Conservation (phyloP, 768 basidiomycete species). For the Pleurotus djamor region DNA sequence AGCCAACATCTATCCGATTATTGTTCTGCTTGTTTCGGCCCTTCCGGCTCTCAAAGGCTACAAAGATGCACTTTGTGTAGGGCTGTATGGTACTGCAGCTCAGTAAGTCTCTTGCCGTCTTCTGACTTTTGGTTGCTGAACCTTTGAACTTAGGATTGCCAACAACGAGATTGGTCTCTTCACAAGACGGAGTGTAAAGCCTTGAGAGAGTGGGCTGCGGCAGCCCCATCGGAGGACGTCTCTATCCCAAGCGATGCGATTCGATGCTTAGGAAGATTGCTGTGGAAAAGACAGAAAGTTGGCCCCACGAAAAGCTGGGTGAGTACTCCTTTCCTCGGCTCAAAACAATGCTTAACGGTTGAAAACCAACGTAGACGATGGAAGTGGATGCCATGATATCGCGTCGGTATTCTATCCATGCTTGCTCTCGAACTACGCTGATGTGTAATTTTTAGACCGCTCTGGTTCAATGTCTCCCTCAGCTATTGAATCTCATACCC, state of each 20-base stretch:
- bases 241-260: constrained; percentile 75
- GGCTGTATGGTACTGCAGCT: constrained; percentile 71
- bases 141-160: constrained; percentile 49
- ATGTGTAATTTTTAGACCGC: constrained; percentile 44
- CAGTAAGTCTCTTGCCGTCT: constrained; percentile 40
- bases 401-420: constrained; percentile 44
- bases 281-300: constrained; percentile 62
- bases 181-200: constrained; percentile 83
- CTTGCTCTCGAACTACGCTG: neutral
- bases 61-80: constrained; percentile 78
- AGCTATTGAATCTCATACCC: constrained; percentile 55
- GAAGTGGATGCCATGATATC: constrained; percentile 75
- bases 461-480: constrained; percentile 39
- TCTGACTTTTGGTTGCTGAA: neutral
- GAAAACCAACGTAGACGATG: constrained; percentile 38
- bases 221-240: constrained; percentile 43
- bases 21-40: constrained; percentile 68
- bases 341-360: neutral
- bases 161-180: constrained; percentile 66
- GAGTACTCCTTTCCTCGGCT: constrained; percentile 15
- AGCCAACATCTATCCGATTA: constrained; percentile 53
- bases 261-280: constrained; percentile 71
- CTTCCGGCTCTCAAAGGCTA: constrained; percentile 34
- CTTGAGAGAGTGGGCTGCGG: constrained; percentile 53
- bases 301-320: constrained; percentile 61